Conservation (phyloP, 1,284 basidiomycete genomes). For the Pseudozyma thailandica region DNA sequence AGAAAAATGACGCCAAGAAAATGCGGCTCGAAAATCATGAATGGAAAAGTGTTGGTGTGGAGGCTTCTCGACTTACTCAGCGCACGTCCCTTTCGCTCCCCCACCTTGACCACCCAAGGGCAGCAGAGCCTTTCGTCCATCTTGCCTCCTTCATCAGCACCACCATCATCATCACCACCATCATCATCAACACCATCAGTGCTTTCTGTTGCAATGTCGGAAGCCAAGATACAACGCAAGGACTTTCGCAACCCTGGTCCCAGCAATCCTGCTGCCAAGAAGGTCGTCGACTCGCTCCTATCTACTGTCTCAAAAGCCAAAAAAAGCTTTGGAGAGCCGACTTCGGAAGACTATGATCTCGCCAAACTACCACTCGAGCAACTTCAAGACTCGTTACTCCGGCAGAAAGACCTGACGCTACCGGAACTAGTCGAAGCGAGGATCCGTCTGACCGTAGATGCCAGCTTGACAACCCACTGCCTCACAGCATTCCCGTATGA, state of each 20-base stretch:
- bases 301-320: conserved; percentile 13
- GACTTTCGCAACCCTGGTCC: conserved; percentile 27
- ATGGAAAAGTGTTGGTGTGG: conserved; percentile 16
- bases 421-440: conserved; percentile 18
- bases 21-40: conserved; percentile 1
- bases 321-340: conserved; percentile 13
- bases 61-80: conserved; percentile 1
- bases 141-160: too few relatives aligned
- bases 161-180: neutral
- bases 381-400: conserved; percentile 1
- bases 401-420: neutral
- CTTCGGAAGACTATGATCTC: conserved; percentile 12
- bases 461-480: conserved; percentile 41
- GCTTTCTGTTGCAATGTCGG: neutral
- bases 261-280: conserved; percentile 11
- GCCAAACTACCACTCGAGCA: neutral
- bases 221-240: conserved; percentile 13
- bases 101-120: neutral
- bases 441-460: conserved; percentile 25
- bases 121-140: neutral
- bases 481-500: conserved; percentile 41
- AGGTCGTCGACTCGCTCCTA: conserved; percentile 25
- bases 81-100: conserved; percentile 1
- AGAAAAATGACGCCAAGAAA: too few relatives aligned
- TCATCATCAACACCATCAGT: conserved; percentile 3